Evolutionary conservation across 495 filamentous ascomycete species (phyloP).

Genomic region (Penicillium riverlandense): DNA sequence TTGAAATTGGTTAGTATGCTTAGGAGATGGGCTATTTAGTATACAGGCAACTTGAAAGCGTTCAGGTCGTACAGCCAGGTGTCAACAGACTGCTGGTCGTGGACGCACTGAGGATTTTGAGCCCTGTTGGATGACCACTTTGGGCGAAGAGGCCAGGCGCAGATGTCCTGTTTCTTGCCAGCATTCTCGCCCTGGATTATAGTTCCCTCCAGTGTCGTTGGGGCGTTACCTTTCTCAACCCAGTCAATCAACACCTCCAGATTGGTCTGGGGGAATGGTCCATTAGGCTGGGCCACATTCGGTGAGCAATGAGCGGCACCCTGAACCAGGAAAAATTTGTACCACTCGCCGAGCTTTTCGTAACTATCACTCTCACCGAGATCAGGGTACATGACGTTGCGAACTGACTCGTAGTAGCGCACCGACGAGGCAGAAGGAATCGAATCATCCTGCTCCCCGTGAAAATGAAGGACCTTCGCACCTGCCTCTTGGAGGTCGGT

Average conservation of each 20-base stretch:
- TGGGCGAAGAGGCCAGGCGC: conserved; percentile 41
- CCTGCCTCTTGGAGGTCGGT: conserved; percentile 30
- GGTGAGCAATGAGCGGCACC: conserved; percentile 38
- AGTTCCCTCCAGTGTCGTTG: conserved; percentile 27
- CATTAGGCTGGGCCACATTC: conserved; percentile 27
- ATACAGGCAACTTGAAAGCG: conserved; percentile 17
- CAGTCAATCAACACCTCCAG: conserved; percentile 36
- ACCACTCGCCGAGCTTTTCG: conserved; percentile 34
- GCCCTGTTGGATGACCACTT: conserved; percentile 22
- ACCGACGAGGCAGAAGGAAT: conserved; percentile 40
- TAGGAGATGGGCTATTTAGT: conserved; percentile 3
- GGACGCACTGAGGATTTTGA: conserved; percentile 25
- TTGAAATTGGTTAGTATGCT: no score
- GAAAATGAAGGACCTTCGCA: conserved; percentile 41
- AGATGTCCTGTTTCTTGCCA: conserved; percentile 34
- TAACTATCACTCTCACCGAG: conserved; percentile 21
- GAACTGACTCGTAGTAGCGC: conserved; percentile 41
- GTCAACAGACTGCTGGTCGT: conserved; percentile 32
- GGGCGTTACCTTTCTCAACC: conserved; percentile 37
- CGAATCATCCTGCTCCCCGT: conserved; percentile 39
- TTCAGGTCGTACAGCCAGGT: conserved; percentile 29
- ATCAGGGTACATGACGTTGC: conserved; percentile 37
- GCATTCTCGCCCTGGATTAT: conserved; percentile 18
- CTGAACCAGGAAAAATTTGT: conserved; percentile 40
- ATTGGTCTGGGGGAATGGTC: conserved; percentile 33